Evolutionary conservation across 208 protist species (phyloP).

Genomic region (Porcisia deanei): DNA sequence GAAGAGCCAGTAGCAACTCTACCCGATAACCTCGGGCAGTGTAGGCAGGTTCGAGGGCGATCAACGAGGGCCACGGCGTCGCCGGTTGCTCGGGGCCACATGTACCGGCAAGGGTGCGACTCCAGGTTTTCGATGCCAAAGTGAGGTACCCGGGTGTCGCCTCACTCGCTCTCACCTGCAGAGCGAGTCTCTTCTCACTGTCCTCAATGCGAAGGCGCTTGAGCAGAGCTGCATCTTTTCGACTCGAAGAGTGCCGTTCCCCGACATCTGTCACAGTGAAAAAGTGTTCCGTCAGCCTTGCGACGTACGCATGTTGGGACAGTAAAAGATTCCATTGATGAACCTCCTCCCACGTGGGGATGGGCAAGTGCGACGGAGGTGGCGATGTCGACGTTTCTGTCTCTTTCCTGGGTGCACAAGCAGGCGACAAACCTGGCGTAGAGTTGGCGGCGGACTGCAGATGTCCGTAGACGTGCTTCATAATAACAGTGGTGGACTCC

Average conservation of each 20-base stretch:
- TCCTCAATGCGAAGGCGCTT: constrained; percentile 10
- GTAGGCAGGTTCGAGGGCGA: constrained; percentile 26
- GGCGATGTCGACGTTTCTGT: neutral
- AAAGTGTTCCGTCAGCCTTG: constrained; percentile 32
- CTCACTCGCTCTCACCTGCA: neutral
- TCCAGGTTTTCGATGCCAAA: neutral
- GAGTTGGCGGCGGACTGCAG: constrained; percentile 4
- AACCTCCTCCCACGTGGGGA: constrained; percentile 32
- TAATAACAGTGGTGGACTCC: constrained; percentile 27
- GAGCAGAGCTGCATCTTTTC: constrained; percentile 20
- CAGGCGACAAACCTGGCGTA: neutral
- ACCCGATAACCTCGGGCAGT: constrained; percentile 36
- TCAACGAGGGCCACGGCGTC: neutral
- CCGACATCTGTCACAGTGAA: constrained; percentile 20
- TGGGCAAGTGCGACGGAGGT: neutral
- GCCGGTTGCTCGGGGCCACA: neutral
- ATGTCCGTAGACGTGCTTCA: constrained; percentile 56
- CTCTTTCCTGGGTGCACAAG: neutral
- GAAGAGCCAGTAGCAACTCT: constrained; percentile 16
- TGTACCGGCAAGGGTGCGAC: no score
- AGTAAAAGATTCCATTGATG: constrained; percentile 49
- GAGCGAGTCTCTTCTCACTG: neutral
- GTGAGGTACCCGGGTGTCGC: neutral
- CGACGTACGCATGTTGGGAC: constrained; percentile 44
- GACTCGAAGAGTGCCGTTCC: constrained; percentile 1